Conservation (phyloP, 2,329 filamentous ascomycete genomes). For the Diaporthe vexans region DNA sequence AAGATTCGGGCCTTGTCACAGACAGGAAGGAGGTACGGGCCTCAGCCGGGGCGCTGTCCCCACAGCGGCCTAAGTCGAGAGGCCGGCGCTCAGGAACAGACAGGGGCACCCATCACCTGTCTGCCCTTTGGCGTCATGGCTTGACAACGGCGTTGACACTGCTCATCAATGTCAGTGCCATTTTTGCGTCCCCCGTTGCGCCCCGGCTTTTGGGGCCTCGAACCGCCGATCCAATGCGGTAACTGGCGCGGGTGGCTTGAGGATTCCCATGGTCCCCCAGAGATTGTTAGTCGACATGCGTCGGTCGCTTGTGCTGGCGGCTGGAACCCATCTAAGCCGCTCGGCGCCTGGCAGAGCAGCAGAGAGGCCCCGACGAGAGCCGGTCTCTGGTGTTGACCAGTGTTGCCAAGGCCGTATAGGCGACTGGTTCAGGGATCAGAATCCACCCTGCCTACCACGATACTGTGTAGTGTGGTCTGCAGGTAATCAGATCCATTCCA, state of each 20-base stretch:
- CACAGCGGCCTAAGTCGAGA: conserved; percentile 31
- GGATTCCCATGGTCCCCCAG: conserved; percentile 3
- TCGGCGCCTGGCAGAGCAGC: conserved; percentile 9
- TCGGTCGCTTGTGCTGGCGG: conserved; percentile 11
- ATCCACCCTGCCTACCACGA: conserved; percentile 21
- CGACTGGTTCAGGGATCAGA: conserved; percentile 11
- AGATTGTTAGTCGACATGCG: not conserved
- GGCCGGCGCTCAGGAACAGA: conserved; percentile 20
- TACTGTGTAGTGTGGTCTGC: not conserved
- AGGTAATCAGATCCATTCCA: conserved; percentile 24
- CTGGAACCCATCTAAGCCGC: too few species aligned
- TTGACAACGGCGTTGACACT: conserved; percentile 33
- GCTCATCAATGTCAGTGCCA: conserved; percentile 30
- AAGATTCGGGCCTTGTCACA: conserved; percentile 35
- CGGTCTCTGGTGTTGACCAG: not conserved
- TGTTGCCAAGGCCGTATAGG: conserved; percentile 14
- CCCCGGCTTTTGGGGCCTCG: conserved; percentile 14
- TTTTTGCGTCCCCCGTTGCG: conserved; percentile 25
- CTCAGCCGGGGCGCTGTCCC: conserved; percentile 27
- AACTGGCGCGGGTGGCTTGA: conserved; percentile 29
- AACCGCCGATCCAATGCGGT: not conserved
- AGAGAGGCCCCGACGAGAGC: conserved; percentile 6
- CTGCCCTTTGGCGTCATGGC: conserved; percentile 29
- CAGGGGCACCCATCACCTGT: conserved; percentile 30
- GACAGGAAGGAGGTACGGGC: conserved; percentile 37